These are phyloP conservation scores for Plantago coronopus DNA, from an alignment of 305 asterid species.

Conservation along the genomic window DNA sequence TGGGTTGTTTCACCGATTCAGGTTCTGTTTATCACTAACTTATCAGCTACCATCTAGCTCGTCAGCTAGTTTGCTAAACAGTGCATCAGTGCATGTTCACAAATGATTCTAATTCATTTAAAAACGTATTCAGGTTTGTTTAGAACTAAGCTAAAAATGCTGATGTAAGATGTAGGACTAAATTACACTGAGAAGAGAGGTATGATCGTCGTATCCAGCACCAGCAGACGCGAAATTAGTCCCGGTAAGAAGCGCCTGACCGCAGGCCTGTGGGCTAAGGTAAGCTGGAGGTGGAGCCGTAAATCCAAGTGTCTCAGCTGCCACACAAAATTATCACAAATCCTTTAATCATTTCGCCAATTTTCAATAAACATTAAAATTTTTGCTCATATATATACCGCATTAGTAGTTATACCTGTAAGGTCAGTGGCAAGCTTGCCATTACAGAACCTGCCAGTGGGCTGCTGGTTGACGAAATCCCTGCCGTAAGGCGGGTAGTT, in stretches of 20 bases:
- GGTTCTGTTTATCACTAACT: too few relatives aligned
- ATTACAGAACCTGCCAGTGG: constrained; percentile 90
- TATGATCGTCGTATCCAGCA: constrained; percentile 80
- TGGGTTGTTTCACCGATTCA: too few relatives aligned
- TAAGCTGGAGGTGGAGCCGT: constrained; percentile 66
- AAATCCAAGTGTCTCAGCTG: constrained; percentile 86
- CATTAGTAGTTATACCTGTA: constrained; percentile 51
- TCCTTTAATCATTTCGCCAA: neutral
- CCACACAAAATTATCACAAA: neutral
- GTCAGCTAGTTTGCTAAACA: too few relatives aligned
- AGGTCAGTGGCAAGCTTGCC: constrained; percentile 89
- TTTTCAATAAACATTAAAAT: neutral
- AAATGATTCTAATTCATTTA: too few relatives aligned
- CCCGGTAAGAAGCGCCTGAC: constrained; percentile 69
- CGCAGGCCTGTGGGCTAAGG: constrained; percentile 83
- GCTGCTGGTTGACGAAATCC: constrained; percentile 47
- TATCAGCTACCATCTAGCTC: too few relatives aligned
- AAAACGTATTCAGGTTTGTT: too few relatives aligned
- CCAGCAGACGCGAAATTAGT: constrained; percentile 92
- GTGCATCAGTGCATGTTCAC: too few relatives aligned
- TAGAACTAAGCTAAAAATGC: neutral
- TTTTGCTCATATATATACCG: too few relatives aligned
- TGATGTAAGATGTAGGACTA: too few relatives aligned
- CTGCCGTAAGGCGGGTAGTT: constrained; percentile 87
- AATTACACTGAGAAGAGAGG: constrained; percentile 31